These are phyloP conservation scores for Murraya koenigii DNA, from an alignment of 345 rosid genomes.

Conservation along the genomic window DNA sequence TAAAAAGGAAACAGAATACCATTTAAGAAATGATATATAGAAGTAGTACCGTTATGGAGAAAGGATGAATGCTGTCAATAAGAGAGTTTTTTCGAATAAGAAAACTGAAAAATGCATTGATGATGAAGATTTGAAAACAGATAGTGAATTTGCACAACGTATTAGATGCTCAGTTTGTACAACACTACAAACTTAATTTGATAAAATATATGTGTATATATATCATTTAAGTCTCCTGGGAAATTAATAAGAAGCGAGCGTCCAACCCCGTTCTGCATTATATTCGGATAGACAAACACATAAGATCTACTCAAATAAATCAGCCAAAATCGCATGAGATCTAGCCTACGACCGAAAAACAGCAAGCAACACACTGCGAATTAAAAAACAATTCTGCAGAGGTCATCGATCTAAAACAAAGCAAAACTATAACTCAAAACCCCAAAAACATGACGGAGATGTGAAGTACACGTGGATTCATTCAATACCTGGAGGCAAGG, in stretches of 20 bases:
- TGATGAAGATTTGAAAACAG: too few species aligned
- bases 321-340: not conserved
- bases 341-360: not conserved
- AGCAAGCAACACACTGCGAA: not conserved
- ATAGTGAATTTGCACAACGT: not conserved
- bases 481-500: constrained; percentile 81
- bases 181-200: not conserved
- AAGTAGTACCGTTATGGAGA: too few species aligned
- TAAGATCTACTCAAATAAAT: constrained; percentile 12
- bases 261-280: not conserved
- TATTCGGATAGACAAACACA: not conserved
- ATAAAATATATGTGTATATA: not conserved
- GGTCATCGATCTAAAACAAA: constrained; percentile 5
- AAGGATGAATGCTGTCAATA: not conserved
- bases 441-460: not conserved
- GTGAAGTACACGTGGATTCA: not conserved
- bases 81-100: too few species aligned
- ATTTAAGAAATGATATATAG: not conserved
- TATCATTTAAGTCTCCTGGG: not conserved
- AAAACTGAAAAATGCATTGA: too few species aligned
- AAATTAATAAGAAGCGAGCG: not conserved
- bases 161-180: not conserved
- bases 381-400: not conserved
- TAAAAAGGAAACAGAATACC: not conserved
- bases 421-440: too few species aligned